These are phyloP conservation scores for Cupressus sempervirens DNA, from an alignment of 75 land plant species.

Conservation along the genomic window DNA sequence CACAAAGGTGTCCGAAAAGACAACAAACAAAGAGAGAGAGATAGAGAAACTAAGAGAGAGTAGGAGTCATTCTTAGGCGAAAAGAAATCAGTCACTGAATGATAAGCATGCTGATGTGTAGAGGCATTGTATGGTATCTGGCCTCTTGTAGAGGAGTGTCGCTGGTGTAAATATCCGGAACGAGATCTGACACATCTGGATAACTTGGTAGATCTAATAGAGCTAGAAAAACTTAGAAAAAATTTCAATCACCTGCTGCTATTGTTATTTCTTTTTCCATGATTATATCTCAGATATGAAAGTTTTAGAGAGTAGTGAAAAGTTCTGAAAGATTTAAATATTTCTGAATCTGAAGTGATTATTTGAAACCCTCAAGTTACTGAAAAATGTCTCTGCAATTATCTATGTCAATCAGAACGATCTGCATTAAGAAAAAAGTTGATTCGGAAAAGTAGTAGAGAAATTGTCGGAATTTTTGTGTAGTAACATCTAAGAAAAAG, in stretches of 20 bases:
- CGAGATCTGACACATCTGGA: too few relatives aligned
- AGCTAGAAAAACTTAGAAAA: neutral
- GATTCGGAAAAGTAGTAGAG: neutral
- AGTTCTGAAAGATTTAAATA: neutral
- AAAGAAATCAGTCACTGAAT: too few relatives aligned
- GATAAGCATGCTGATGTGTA: too few relatives aligned
- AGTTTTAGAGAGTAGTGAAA: neutral
- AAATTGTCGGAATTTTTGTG: neutral
- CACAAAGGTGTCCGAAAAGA: too few relatives aligned
- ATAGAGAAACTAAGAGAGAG: too few relatives aligned
- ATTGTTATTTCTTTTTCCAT: neutral
- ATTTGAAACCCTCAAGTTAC: neutral
- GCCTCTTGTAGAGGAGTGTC: too few relatives aligned
- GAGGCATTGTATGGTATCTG: too few relatives aligned
- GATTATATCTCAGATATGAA: neutral
- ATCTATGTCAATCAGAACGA: neutral
- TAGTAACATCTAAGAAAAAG: neutral
- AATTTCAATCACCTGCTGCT: neutral
- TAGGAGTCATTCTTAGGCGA: too few relatives aligned
- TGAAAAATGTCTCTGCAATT: neutral
- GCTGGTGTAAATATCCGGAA: too few relatives aligned
- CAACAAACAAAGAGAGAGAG: too few relatives aligned
- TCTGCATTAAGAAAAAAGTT: neutral
- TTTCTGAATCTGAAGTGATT: neutral
- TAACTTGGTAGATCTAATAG: too few relatives aligned